These are phyloP conservation scores for Mimosa bimucronata DNA, from an alignment of 306 rosid species.

Conservation along the genomic window DNA sequence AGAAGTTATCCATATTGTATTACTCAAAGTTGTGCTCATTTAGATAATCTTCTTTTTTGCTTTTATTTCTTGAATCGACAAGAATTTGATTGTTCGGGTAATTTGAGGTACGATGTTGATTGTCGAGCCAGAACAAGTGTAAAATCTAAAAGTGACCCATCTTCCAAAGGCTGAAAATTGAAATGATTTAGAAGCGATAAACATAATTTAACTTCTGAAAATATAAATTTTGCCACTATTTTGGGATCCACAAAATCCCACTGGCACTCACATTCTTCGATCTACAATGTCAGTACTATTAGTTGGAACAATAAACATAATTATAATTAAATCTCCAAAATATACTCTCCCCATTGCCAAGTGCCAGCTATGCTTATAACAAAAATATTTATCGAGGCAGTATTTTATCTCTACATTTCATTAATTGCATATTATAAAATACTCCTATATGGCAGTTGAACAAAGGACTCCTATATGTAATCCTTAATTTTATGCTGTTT, in stretches of 20 bases:
- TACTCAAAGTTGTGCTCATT: no score
- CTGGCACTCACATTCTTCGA: neutral
- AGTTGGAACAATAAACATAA: neutral
- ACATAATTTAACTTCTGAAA: neutral
- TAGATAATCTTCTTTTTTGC: no score
- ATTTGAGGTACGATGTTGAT: neutral
- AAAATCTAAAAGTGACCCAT: neutral
- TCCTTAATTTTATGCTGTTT: slow-evolving; percentile 8
- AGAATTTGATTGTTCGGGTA: no score
- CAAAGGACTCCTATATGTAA: slow-evolving; percentile 39
- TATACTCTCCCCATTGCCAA: neutral
- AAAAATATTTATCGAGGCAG: slow-evolving; percentile 33
- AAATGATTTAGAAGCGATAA: neutral
- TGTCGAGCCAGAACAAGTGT: neutral
- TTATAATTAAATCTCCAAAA: slow-evolving; percentile 5
- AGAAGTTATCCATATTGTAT: neutral
- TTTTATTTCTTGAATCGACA: no score
- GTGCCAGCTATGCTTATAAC: slow-evolving; percentile 27
- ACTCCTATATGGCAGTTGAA: slow-evolving; percentile 29
- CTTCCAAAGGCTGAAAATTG: neutral
- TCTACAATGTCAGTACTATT: neutral
- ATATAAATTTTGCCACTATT: neutral
- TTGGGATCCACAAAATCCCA: slow-evolving; percentile 17
- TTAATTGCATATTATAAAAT: slow-evolving; percentile 12
- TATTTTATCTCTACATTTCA: slow-evolving; percentile 29